phyloP scores from a whole-genome alignment of 805 yeast species.

The Hemisphaericaspora nanyangensis region DNA sequence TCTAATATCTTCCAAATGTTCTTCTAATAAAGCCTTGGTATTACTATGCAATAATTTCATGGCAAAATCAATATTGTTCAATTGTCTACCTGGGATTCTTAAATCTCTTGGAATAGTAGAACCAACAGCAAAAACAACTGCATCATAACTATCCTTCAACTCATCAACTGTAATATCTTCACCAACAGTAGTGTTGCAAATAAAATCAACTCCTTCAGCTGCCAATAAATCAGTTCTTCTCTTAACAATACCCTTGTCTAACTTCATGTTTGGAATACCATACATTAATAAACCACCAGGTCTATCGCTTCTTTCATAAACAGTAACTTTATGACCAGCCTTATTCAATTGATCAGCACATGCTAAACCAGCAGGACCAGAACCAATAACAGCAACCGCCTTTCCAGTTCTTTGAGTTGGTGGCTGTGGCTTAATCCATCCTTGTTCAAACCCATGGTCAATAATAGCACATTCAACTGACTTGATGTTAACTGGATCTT shows the following conservation, averaged over 20 bases:
- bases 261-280: slow-evolving; percentile 98
- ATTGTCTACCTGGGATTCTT: slow-evolving; percentile 88
- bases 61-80: slow-evolving; percentile 88
- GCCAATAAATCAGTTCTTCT: slow-evolving; percentile 87
- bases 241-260: slow-evolving; percentile 88
- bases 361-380: slow-evolving; percentile 97
- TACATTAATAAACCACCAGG: slow-evolving; percentile 97
- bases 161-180: slow-evolving; percentile 73
- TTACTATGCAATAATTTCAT: slow-evolving; percentile 84
- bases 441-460: slow-evolving; percentile 93
- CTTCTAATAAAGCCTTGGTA: slow-evolving; percentile 84
- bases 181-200: slow-evolving; percentile 77
- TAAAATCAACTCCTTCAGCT: slow-evolving; percentile 84
- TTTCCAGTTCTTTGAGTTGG: slow-evolving; percentile 83
- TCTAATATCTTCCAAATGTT: slow-evolving; percentile 73
- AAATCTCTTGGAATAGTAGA: slow-evolving; percentile 96
- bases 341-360: slow-evolving; percentile 95
- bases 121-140: slow-evolving; percentile 89
- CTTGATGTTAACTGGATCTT: slow-evolving; percentile 94
- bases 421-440: slow-evolving; percentile 88
- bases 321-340: slow-evolving; percentile 91
- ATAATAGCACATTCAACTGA: slow-evolving; percentile 94
- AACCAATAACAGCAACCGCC: slow-evolving; percentile 82
- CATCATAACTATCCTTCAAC: slow-evolving; percentile 63
- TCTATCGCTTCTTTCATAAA: slow-evolving; percentile 91